Evolutionary conservation across 768 basidiomycete genomes (phyloP).

Genomic region (Punctularia strigosozonata): DNA sequence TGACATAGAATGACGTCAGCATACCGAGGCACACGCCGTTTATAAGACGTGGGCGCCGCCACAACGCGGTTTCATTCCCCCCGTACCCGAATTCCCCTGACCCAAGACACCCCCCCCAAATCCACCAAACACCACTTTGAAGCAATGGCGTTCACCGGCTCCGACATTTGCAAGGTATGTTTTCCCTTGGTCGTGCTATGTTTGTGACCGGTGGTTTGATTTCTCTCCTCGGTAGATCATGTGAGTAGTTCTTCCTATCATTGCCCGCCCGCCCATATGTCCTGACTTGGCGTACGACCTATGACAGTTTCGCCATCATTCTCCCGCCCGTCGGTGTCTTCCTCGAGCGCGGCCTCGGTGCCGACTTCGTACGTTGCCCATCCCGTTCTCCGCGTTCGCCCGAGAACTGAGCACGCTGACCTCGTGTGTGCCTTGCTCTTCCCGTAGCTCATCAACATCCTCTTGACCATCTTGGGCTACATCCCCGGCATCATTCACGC

Average conservation of each 20-base stretch:
- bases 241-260: conserved; percentile 14
- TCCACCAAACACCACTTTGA: neutral
- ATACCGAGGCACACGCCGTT: too few relatives aligned
- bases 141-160: conserved; percentile 57
- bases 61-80: too few relatives aligned
- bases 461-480: conserved; percentile 69
- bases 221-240: conserved; percentile 27
- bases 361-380: conserved; percentile 49
- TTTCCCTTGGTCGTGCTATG: conserved; percentile 2
- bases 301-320: conserved; percentile 40
- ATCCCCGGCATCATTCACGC: conserved; percentile 77
- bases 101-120: neutral
- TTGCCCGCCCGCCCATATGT: neutral
- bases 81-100: too few relatives aligned
- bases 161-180: conserved; percentile 71
- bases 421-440: neutral
- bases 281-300: neutral
- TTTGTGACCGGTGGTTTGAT: neutral
- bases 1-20: too few relatives aligned
- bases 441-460: conserved; percentile 53
- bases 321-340: conserved; percentile 82
- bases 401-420: neutral
- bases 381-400: conserved; percentile 2
- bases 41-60: too few relatives aligned
- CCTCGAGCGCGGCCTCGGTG: conserved; percentile 74